These are phyloP conservation scores for Botryotinia convoluta DNA, from an alignment of 2,329 filamentous ascomycete genomes.

Conservation along the genomic window DNA sequence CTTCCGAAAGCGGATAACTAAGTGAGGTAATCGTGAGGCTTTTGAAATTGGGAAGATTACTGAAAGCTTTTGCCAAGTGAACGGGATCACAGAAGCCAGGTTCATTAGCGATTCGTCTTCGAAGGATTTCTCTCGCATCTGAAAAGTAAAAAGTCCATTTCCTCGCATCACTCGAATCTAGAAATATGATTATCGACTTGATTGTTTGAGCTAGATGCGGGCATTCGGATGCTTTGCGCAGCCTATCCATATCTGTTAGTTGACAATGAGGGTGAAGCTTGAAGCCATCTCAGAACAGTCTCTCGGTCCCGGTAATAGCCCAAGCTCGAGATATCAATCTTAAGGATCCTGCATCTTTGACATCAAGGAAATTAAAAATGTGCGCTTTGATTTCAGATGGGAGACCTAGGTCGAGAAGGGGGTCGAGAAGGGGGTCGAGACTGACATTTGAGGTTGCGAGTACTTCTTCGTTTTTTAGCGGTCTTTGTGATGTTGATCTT, in stretches of 20 bases:
- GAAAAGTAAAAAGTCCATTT: slow-evolving; percentile 21
- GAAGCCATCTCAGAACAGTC: slow-evolving; percentile 18
- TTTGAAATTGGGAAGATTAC: slow-evolving; percentile 1
- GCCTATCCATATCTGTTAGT: slow-evolving; percentile 13
- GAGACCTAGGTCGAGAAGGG: not conserved
- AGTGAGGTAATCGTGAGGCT: slow-evolving; percentile 8
- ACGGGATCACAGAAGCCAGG: slow-evolving; percentile 11
- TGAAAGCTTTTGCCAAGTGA: slow-evolving; percentile 3
- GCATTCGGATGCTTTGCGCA: not conserved
- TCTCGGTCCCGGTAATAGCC: slow-evolving; percentile 5
- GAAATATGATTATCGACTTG: slow-evolving; percentile 15
- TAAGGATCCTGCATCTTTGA: slow-evolving; percentile 10
- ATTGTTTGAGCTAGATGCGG: slow-evolving; percentile 15
- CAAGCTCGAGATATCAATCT: slow-evolving; percentile 14
- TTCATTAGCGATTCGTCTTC: slow-evolving; percentile 9
- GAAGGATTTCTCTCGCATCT: slow-evolving; percentile 16
- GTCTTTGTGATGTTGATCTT: not conserved
- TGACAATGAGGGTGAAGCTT: slow-evolving; percentile 19
- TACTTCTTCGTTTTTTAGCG: not conserved
- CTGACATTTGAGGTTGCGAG: not conserved
- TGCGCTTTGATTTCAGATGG: slow-evolving; percentile 11
- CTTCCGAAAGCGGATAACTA: slow-evolving; percentile 8
- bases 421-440: too few relatives aligned
- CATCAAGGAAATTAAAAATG: slow-evolving; percentile 1
- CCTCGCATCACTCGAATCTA: slow-evolving; percentile 14